These are phyloP conservation scores for Volvariella surrecta DNA, from an alignment of 1,284 basidiomycete species.

Conservation along the genomic window DNA sequence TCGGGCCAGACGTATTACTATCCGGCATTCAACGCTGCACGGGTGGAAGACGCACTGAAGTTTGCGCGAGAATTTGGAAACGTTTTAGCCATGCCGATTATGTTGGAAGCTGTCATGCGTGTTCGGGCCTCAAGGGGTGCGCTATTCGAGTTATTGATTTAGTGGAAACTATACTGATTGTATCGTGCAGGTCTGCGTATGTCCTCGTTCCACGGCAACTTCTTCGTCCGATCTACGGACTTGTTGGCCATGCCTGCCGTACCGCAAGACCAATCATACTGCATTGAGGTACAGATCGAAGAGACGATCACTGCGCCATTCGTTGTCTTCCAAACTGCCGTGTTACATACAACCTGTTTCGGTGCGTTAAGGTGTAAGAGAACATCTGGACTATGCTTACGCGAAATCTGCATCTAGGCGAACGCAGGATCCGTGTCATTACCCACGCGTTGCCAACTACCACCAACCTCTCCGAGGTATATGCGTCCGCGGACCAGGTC, in stretches of 20 bases:
- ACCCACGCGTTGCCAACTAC: conserved; percentile 93
- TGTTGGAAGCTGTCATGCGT: conserved; percentile 96
- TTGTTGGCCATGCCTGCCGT: conserved; percentile 95
- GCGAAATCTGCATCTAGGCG: conserved; percentile 36
- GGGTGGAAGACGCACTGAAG: conserved; percentile 94
- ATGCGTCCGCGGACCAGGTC: conserved; percentile 91
- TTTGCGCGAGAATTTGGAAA: conserved; percentile 97
- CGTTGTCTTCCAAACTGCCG: conserved; percentile 94
- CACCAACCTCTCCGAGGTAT: conserved; percentile 87
- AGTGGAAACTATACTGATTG: conserved; percentile 10
- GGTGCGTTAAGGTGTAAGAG: conserved; percentile 34
- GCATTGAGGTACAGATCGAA: conserved; percentile 96
- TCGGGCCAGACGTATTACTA: conserved; percentile 99
- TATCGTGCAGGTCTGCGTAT: conserved; percentile 71
- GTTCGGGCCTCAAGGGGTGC: conserved; percentile 88
- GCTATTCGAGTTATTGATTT: conserved; percentile 5
- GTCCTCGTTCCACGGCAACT: conserved; percentile 99
- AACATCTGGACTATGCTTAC: no score
- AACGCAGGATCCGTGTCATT: conserved; percentile 93
- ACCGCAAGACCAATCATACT: conserved; percentile 94
- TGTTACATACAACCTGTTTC: conserved; percentile 93
- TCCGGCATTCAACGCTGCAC: conserved; percentile 93
- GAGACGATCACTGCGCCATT: conserved; percentile 90
- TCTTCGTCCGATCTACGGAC: conserved; percentile 98
- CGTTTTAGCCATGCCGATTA: conserved; percentile 90